Evolutionary conservation across 2,329 filamentous ascomycete species (phyloP).

Genomic region (Talaromyces sp.): DNA sequence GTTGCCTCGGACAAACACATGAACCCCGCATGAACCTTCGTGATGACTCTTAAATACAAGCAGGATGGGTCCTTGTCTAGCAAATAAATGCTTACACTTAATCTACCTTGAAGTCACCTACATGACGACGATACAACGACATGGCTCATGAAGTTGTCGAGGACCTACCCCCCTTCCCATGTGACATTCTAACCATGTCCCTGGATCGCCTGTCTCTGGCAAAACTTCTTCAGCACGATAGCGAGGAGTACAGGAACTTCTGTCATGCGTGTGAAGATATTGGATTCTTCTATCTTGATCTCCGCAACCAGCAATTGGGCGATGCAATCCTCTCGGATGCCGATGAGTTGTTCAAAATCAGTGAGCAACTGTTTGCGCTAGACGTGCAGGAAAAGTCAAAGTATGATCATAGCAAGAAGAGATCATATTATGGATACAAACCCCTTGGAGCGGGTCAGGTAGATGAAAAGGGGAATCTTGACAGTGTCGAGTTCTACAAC

Average conservation of each 20-base stretch:
- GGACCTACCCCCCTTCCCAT: conserved; percentile 40
- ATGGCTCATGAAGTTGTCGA: conserved; percentile 24
- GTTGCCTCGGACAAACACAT: background rate
- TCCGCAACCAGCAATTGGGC: conserved; percentile 38
- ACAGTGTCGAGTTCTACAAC: conserved; percentile 56
- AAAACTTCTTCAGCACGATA: conserved; percentile 37
- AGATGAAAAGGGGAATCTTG: conserved; percentile 48
- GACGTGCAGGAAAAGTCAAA: conserved; percentile 50
- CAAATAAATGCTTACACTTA: background rate
- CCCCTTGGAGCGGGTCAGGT: conserved; percentile 46
- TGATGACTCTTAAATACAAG: background rate
- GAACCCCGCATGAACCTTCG: conserved; percentile 3
- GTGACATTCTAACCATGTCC: conserved; percentile 42
- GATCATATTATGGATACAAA: conserved; percentile 55
- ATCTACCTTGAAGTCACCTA: background rate
- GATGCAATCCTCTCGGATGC: conserved; percentile 42
- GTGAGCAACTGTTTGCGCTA: conserved; percentile 47
- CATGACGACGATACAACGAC: background rate
- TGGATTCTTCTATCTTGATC: conserved; percentile 57
- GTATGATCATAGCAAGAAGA: conserved; percentile 51
- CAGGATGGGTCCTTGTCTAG: background rate
- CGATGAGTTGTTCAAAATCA: conserved; percentile 46
- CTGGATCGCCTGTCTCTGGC: conserved; percentile 41
- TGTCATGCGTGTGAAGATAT: conserved; percentile 45
- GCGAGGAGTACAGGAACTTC: conserved; percentile 34